Evolutionary conservation across 2,329 filamentous ascomycete species (phyloP).

Genomic region (Ophiostoma fasciatum): DNA sequence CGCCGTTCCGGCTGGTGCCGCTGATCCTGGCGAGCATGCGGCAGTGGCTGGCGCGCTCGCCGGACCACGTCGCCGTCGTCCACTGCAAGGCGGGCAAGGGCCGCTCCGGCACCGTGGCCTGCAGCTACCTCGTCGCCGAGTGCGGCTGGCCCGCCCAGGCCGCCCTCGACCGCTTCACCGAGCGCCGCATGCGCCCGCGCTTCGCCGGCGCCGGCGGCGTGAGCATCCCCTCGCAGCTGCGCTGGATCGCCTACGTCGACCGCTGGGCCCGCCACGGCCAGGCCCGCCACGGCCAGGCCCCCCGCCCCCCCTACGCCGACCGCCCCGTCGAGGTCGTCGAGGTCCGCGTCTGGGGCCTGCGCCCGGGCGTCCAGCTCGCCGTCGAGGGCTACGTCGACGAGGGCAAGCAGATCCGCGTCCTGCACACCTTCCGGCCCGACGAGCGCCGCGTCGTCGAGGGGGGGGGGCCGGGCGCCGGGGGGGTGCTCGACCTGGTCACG

Average conservation of each 20-base stretch:
- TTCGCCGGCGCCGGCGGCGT: constrained; percentile 70
- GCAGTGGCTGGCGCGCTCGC: constrained; percentile 57
- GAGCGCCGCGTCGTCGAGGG: constrained; percentile 59
- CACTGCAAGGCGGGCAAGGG: constrained; percentile 98
- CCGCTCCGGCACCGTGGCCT: constrained; percentile 73
- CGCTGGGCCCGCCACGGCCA: constrained; percentile 55
- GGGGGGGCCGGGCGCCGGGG: constrained; percentile 32
- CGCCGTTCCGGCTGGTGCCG: constrained; percentile 78
- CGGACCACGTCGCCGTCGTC: constrained; percentile 62
- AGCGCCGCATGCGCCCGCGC: constrained; percentile 72
- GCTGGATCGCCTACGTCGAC: constrained; percentile 81
- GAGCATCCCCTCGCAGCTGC: constrained; percentile 80
- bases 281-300: constrained; percentile 32
- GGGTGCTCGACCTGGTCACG: constrained; percentile 35
- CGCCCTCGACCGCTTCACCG: constrained; percentile 48
- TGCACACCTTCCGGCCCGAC: constrained; percentile 62
- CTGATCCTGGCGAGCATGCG: constrained; percentile 86
- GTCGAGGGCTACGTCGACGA: constrained; percentile 81
- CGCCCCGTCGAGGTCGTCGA: constrained; percentile 72
- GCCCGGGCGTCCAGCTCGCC: constrained; percentile 74
- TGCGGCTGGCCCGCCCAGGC: constrained; percentile 45
- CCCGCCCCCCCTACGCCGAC: constrained; percentile 48
- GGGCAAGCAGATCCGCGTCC: constrained; percentile 68
- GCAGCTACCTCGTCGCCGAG: constrained; percentile 81
- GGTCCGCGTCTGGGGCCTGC: constrained; percentile 76